Evolutionary conservation across 768 basidiomycete genomes (phyloP), one percentile per base, ranked within the genome.

Genomic region (Termitomyces sp.): DNA sequence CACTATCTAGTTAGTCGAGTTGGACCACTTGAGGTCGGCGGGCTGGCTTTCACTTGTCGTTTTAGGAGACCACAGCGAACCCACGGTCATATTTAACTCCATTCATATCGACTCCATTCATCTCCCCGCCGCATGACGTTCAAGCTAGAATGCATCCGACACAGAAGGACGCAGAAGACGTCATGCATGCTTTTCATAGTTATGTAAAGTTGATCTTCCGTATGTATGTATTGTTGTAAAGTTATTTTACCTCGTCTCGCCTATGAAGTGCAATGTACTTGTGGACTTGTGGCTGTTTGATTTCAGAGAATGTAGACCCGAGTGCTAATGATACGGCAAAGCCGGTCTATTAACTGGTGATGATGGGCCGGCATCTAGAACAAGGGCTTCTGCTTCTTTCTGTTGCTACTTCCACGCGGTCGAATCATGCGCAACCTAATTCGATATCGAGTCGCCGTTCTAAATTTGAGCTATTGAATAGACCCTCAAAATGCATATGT

Each of bases 341-440:
- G 14, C 51, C 57, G 57, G 57, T 36, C 14, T 45, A 36, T 53
- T 6, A 38, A 58, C 38, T 51, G 57, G 57, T 51, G 13, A 6
- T n/a, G 10, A 3, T 22, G 22, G 18, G 18, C 26, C 38, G 38
- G 52, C 36, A n/a, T 40, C 36, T 18, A 40, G 28, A 36, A 26
- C 20, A 18, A 18, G 6, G 38, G 24, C 10, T 32, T 48, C 38
- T 26, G 26, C 26, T 26, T 26, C 26, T 26, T 36, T 48, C 49
- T 44, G 56, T 57, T 24, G 49, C 42, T 57, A 46, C 33, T 57
- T 52, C 56, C 56, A 57, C 43, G 56, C 56, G 49, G 42, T 50
- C 49, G 56, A 57, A 57, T 50, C 49, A 40, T 43, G 36, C 38
- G 12, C 42, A 44, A 57, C 48, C 32, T 51, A 51, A 57, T 51